Evolutionary conservation across 2,329 filamentous ascomycete genomes (phyloP).

Genomic region (Sporothrix curviconia): DNA sequence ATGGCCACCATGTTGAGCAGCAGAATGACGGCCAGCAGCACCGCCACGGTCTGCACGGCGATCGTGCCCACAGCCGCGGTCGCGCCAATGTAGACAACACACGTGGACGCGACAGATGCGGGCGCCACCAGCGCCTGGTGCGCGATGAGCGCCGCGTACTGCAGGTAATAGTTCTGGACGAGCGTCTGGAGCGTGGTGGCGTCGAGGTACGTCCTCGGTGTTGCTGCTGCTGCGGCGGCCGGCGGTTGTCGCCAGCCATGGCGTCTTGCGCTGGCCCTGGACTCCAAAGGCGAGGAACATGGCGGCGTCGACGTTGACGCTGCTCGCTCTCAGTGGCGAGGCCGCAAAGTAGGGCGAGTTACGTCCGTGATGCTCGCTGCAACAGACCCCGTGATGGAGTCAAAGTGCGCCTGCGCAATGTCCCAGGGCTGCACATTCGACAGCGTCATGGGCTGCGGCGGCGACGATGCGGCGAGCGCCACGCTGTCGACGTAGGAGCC

Average conservation of each 20-base stretch:
- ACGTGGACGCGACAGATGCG: conserved; percentile 18
- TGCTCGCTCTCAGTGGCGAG: conserved; percentile 14
- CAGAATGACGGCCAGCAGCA: conserved; percentile 25
- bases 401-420: conserved; percentile 23
- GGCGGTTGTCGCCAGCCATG: conserved; percentile 17
- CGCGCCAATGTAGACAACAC: conserved; percentile 23
- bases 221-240: no score
- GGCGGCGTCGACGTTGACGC: conserved; percentile 27
- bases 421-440: conserved; percentile 22
- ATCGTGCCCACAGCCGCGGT: conserved; percentile 27
- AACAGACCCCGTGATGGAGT: conserved; percentile 17
- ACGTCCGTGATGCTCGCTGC: conserved; percentile 14
- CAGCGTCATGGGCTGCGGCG: conserved; percentile 14
- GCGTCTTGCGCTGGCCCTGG: conserved; percentile 20
- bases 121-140: conserved; percentile 27
- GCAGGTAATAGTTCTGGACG: conserved; percentile 28
- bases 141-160: conserved; percentile 30
- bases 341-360: conserved; percentile 22
- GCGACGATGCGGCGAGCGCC: conserved; percentile 7
- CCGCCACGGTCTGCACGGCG: conserved; percentile 28
- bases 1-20: conserved; percentile 20
- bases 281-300: conserved; percentile 30
- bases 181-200: conserved; percentile 23
- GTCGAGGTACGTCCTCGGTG: no score
- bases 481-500: conserved; percentile 20